Conservation (phyloP, 768 basidiomycete genomes). For the Trametes cingulata region DNA sequence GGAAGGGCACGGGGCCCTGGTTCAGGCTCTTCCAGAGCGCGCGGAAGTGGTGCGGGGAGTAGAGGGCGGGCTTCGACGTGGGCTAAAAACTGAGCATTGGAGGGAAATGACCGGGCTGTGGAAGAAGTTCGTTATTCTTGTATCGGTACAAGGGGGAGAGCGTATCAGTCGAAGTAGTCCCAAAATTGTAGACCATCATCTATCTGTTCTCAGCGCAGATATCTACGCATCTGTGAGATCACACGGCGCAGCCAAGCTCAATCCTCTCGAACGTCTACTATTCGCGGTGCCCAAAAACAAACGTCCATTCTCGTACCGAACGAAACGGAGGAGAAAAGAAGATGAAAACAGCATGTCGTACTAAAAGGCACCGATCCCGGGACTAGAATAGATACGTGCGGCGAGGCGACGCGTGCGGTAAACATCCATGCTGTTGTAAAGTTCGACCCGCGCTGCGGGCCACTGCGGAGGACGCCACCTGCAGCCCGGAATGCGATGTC, state of each 20-base stretch:
- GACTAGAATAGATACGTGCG: constrained; percentile 10
- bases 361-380: constrained; percentile 8
- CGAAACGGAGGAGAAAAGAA: background rate
- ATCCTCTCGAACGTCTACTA: background rate
- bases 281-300: constrained; percentile 2
- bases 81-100: background rate
- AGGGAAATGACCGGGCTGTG: background rate
- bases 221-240: background rate
- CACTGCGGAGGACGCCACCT: constrained; percentile 7
- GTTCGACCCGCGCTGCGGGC: background rate
- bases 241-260: background rate
- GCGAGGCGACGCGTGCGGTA: background rate
- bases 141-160: constrained; percentile 2
- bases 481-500: background rate
- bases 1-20: constrained; percentile 89
- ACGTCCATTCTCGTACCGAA: constrained; percentile 14
- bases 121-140: constrained; percentile 7
- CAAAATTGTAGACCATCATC: background rate
- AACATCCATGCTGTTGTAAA: constrained; percentile 12
- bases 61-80: background rate
- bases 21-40: constrained; percentile 94
- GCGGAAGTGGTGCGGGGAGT: constrained; percentile 55
- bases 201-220: background rate
- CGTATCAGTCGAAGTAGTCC: background rate
- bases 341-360: background rate